Base-by-base conservation (phyloP, 805 yeast genomes). In the Millerozyma miso region DNA sequence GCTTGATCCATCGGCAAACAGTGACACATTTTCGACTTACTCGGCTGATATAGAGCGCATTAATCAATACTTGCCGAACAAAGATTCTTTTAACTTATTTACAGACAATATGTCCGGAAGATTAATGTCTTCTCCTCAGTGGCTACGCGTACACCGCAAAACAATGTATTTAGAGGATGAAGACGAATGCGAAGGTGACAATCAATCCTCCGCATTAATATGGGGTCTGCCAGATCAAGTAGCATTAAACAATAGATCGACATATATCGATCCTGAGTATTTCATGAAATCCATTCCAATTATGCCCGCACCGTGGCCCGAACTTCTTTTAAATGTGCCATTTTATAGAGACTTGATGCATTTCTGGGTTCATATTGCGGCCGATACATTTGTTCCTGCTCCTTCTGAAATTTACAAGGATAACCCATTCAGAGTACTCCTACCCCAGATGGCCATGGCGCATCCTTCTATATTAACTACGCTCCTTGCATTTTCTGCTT, bases 381-480 rank as follows among this genome's bases (percentile, higher is more conserved):
- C 90, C 1, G 71, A 70, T 31, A 65, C 74, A 19, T 67, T 85
- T 15, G 86, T 82, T 4, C 89, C 90, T 0, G 81, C 85, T 0
- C 87, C 87, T 7, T 66, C 75, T 3, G 56, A 67, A 5, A 53
- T 73, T 1, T 81, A 81, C 52, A 65, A 61, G 16, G 79, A 76
- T 13, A 81, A 83, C 51, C 95, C 95, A 0, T 85, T 84, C 62
- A 73, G 74, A 46, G 73, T 73, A 10, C 64, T 83, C 5, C 59
- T 86, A 10, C 91, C 93, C 0, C 77, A 76, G 50, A 70, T 85
- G 74, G 88, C 91, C 1, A 65, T 81, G 71, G 69, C 71, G 18
- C 70, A 75, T 44, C 76, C 79, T 3, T 75, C 85, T 0, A 57
- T 85, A 13, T 59, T 83, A 49, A 72, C 85, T 1, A 65, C 84